Base-by-base conservation (phyloP, 108 stramenopile species). In the Cyclostephanos tholiformis region DNA sequence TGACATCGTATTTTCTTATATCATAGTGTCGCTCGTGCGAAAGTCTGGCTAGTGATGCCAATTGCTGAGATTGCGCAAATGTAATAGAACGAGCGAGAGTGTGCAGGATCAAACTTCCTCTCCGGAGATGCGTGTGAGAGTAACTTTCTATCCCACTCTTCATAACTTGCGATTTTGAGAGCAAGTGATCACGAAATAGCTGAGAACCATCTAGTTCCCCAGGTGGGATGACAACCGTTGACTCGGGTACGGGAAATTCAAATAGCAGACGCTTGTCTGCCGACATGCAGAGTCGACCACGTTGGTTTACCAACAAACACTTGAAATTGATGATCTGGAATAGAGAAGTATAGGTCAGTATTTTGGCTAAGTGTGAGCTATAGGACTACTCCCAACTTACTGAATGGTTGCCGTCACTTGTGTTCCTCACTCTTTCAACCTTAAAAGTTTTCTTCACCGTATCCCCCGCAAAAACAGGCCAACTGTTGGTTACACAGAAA, bases 391-490 rank as follows among this genome's bases (percentile, higher is more conserved):
- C 9, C 16, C 60, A 11, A 68, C 72, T 73, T 35, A 73, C 72
- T 38, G 87, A 88, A 75, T 92, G 83, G 65, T 88, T 77, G 51
- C 89, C 87, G 71, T 91, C 92, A 63, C 82, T 84, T 0, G 92
- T 90, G 66, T 85, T 90, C 22, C 89, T 76, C 14, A 95, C 82
- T 25, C 75, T 82, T 65, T 84, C 67, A 36, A 95, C 87, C 43
- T 86, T 65, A 65, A 93, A 93, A 26, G 80, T 72, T 79, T 95
- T 95, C 9, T 76, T 83, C 43, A 93, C 90, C 0, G 95, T 96
- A 81, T 94, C 95, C 5, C 95, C 95, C 22, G 88, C 79, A 67
- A 95, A 95, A 0, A 82, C 88, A 6, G 95, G 95, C 92, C 92
- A 96, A 27, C 44, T 46, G 16, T 16, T 2, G 16, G 3, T 16